phyloP scores from a whole-genome alignment of 2,329 filamentous ascomycete species.

The Endothia cerciana region DNA sequence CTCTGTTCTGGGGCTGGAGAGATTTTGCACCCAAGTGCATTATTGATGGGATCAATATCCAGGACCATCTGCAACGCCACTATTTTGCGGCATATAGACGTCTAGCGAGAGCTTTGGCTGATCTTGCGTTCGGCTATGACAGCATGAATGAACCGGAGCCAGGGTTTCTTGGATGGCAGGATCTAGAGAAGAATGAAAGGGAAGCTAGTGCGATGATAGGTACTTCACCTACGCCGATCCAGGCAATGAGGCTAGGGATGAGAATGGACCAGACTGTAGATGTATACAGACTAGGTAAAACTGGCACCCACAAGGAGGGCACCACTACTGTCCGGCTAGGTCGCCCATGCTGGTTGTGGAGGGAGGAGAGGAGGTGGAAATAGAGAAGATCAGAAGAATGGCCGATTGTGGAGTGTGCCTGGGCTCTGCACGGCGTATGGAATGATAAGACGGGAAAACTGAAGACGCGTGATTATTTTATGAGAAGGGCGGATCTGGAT shows the following conservation, averaged over 20 bases:
- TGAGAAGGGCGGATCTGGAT: conserved; percentile 22
- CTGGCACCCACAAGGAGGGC: conserved; percentile 33
- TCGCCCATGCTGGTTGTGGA: conserved; percentile 31
- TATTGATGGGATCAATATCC: conserved; percentile 34
- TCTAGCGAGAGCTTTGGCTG: conserved; percentile 29
- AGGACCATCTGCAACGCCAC: conserved; percentile 34
- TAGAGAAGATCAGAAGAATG: conserved; percentile 29
- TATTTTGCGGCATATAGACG: conserved; percentile 32
- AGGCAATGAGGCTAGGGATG: conserved; percentile 33
- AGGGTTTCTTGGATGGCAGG: conserved; percentile 31
- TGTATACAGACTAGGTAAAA: conserved; percentile 32
- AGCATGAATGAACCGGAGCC: conserved; percentile 36
- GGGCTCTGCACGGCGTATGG: conserved; percentile 35
- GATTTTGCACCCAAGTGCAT: conserved; percentile 33
- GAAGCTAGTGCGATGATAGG: conserved; percentile 33
- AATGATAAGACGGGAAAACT: conserved; percentile 30
- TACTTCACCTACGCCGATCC: conserved; percentile 32
- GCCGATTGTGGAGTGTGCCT: conserved; percentile 33
- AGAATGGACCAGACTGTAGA: conserved; percentile 30
- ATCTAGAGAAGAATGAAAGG: conserved; percentile 30
- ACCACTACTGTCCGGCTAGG: conserved; percentile 27
- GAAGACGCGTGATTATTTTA: conserved; percentile 31
- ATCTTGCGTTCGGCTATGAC: conserved; percentile 32
- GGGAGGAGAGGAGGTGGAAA: conserved; percentile 32
- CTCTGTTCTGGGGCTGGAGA: conserved; percentile 33